phyloP scores from a whole-genome alignment of 257 asterid genomes.

The Solanum appendiculatum region DNA sequence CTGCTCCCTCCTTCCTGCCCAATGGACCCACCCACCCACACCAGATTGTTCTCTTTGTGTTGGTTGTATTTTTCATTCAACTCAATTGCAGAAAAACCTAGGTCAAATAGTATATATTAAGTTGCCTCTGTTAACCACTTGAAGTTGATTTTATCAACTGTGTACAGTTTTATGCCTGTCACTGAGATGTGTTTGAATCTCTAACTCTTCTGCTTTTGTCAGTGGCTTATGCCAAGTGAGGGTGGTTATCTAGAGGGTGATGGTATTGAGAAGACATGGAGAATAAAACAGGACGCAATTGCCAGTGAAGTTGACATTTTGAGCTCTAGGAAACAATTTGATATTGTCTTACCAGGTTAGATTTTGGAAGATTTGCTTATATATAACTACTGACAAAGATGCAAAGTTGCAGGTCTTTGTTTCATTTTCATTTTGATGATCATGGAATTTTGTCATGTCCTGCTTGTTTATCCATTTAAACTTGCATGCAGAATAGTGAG shows the following conservation, averaged over 20 bases:
- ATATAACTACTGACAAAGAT: neutral
- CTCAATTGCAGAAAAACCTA: neutral
- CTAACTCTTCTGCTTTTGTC: constrained; percentile 3
- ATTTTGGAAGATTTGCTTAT: constrained; percentile 7
- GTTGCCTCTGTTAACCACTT: neutral
- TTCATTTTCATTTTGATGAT: neutral
- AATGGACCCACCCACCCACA: neutral
- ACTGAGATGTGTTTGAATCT: neutral
- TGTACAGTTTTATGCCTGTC: neutral
- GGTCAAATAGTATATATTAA: neutral
- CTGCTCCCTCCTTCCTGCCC: neutral
- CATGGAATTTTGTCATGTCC: neutral
- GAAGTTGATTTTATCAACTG: neutral
- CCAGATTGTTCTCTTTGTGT: neutral
- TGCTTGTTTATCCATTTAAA: neutral
- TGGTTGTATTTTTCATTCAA: neutral
- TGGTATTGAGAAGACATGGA: constrained; percentile 89
- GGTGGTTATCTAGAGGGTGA: constrained; percentile 74
- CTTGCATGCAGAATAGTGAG: neutral
- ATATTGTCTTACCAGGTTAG: constrained; percentile 89
- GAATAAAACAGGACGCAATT: constrained; percentile 68
- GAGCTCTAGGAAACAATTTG: constrained; percentile 71
- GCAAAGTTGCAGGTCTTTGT: neutral
- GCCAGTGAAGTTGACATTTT: constrained; percentile 64
- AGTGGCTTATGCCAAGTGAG: constrained; percentile 92